Conservation (phyloP, 1,139 yeast genomes). For the Saccharomyces hybrid region DNA sequence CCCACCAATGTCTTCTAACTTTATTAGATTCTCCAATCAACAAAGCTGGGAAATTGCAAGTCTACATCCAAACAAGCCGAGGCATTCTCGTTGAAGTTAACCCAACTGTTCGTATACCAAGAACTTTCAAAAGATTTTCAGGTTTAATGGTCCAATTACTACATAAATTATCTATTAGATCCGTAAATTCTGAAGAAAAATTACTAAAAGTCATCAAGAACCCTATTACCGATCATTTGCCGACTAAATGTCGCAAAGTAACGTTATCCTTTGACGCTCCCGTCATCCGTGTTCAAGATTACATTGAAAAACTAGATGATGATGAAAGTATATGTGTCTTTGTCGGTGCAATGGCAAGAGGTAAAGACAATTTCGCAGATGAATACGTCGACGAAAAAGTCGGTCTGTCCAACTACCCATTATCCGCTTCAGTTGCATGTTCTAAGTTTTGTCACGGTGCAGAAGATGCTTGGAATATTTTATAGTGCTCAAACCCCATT, state of each 20-base stretch:
- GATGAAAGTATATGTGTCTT: slow-evolving; percentile 95
- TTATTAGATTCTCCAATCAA: slow-evolving; percentile 91
- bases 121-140: slow-evolving; percentile 94
- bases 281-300: slow-evolving; percentile 80
- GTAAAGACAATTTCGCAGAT: slow-evolving; percentile 94
- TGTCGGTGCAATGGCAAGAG: slow-evolving; percentile 99
- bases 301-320: slow-evolving; percentile 67
- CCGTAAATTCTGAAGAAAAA: slow-evolving; percentile 92
- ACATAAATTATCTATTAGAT: slow-evolving; percentile 84
- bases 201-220: slow-evolving; percentile 88
- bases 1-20: slow-evolving; percentile 90
- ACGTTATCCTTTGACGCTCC: slow-evolving; percentile 93
- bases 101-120: slow-evolving; percentile 93
- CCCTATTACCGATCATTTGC: slow-evolving; percentile 93
- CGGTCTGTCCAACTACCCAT: slow-evolving; percentile 89
- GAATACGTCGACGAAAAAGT: slow-evolving; percentile 94
- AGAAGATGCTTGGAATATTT: slow-evolving; percentile 93
- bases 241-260: slow-evolving; percentile 88
- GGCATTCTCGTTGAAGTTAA: slow-evolving; percentile 93
- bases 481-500: slow-evolving; percentile 29
- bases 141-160: slow-evolving; percentile 95
- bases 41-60: slow-evolving; percentile 94
- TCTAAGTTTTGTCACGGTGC: slow-evolving; percentile 97
- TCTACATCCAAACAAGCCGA: slow-evolving; percentile 89
- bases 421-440: slow-evolving; percentile 96